Conservation (phyloP, 768 basidiomycete species). For the Xanthoconium stramineum region DNA sequence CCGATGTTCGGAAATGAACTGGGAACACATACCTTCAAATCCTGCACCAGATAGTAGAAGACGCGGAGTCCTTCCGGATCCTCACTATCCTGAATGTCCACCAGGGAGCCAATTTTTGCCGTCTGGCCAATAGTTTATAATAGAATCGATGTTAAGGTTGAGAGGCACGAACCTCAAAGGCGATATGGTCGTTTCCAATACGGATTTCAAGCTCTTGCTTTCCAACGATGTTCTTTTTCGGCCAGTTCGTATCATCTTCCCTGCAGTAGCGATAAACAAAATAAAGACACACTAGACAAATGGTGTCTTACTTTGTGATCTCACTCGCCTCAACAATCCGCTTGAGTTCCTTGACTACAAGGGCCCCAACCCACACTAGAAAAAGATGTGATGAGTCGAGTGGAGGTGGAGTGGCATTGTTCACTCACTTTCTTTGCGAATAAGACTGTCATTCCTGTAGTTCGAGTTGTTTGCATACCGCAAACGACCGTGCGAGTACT, state of each 20-base stretch:
- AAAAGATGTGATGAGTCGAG: neutral
- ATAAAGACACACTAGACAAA: neutral
- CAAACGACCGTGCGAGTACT: conserved; percentile 94
- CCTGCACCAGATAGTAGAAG: conserved; percentile 98
- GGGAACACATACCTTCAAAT: conserved; percentile 69
- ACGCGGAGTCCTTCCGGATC: conserved; percentile 97
- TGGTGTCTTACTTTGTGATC: conserved; percentile 71
- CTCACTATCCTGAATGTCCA: conserved; percentile 95
- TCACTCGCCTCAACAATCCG: conserved; percentile 91
- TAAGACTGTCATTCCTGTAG: conserved; percentile 95
- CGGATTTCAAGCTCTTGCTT: conserved; percentile 98
- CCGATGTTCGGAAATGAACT: neutral
- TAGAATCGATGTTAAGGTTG: neutral
- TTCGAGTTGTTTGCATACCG: conserved; percentile 99
- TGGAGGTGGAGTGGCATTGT: neutral
- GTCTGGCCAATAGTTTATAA: conserved; percentile 53
- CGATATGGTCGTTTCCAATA: conserved; percentile 91
- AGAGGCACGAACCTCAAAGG: conserved; percentile 74
- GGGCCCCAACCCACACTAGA: conserved; percentile 90
- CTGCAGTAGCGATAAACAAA: conserved; percentile 39
- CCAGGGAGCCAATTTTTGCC: conserved; percentile 94
- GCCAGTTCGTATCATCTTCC: conserved; percentile 98
- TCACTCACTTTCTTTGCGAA: conserved; percentile 94
- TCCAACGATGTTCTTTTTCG: conserved; percentile 98
- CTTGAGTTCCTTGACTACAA: conserved; percentile 93